Base-by-base conservation (phyloP, 495 filamentous ascomycete genomes). In the Penicillium pancosmium region DNA sequence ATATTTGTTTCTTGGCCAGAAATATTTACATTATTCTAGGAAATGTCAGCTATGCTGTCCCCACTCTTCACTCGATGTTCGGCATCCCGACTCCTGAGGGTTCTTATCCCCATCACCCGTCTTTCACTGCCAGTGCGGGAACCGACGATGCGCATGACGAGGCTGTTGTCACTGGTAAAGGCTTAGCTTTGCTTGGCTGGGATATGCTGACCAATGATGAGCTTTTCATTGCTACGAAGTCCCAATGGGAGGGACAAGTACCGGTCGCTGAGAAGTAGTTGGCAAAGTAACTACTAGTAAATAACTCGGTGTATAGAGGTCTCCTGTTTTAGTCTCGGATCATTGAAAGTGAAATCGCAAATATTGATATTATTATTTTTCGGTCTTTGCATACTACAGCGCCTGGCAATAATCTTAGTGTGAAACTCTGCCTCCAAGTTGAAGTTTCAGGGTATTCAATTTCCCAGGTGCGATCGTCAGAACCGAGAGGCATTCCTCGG, bases 21-120 rank as follows among this genome's bases (percentile, higher is more conserved):
- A 48, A 15, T 31, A 35, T 34, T 57, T 15, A 50, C 48, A 16
- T 50, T 12, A 41, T 41, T 40, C 19, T 33, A 62, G 60, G 84
- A 0, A 78, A 87, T 60, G 72, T 88, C 46, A 83, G 78, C 60
- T 76, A 86, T 64, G 80, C 74, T 0, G 77, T 85, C 69, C 86
- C 85, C 18, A 82, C 78, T 52, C 56, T 88, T 27, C 81, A 72
- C 55, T 64, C 75, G 1, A 74, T 76, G 4, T 86, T 86, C 57
- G 66, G 65, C 9, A 86, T 88, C 41, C 62, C 56, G 6, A 48
- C 65, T 34, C 71, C 74, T 6, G 64, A 68, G 34, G 72, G 72
- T 1, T 66, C 65, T 8, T 72, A 72, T 5, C 77, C 74, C 25
- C 85, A 87, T 55, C 86, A 78, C 60, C 82, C 84, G 0, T 79